Evolutionary conservation across 805 yeast genomes (phyloP), one percentile per base, ranked within the genome.

Genomic region (Grigorovia yakushimaensis): DNA sequence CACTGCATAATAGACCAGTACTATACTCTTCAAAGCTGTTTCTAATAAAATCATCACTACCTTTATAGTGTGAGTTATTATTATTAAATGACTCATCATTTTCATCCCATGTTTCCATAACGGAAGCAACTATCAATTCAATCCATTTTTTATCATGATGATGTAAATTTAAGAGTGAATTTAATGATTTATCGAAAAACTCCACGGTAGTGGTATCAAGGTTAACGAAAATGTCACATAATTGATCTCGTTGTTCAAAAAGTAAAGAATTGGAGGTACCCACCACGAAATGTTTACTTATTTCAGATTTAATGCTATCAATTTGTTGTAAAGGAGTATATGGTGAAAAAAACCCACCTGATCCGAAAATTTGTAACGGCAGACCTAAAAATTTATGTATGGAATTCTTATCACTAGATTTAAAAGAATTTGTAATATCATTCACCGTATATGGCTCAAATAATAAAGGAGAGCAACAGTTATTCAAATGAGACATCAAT

Each of bases 311-410:
- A 45, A 93, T 70, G 54, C 84, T 88, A 45, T 84, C 84, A 47
- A 91, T 69, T 60, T 91, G 98, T 63, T 91, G 98, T 47, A 93
- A 69, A 0, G 98, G 95, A n/a, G 89, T 73, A 66, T 91, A 93
- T 1, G 98, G 98, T 55, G 84, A 82, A 73, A 94, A 89, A 50
- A 91, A 73, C 1, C 94, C 88, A 41, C 94, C 94, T 54, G 78
- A 77, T 44, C 88, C 88, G 65, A 93, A 93, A 1, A 88, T 64
- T 55, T 84, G 89, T 44, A 93, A 69, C 0, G 98, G 98, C 30
- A 93, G 70, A 0, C 98, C 98, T 59, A 88, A 76, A 60, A 87
- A 93, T 33, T 77, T 68, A 38, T 91, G 67, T 61, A 89, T 73
- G 0, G 96, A 85, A 51, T 74, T 73, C 44, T 96, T 69, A 63